Conservation (phyloP, 192 early-diverging fungal species). For the Entophlyctis luteolus region DNA sequence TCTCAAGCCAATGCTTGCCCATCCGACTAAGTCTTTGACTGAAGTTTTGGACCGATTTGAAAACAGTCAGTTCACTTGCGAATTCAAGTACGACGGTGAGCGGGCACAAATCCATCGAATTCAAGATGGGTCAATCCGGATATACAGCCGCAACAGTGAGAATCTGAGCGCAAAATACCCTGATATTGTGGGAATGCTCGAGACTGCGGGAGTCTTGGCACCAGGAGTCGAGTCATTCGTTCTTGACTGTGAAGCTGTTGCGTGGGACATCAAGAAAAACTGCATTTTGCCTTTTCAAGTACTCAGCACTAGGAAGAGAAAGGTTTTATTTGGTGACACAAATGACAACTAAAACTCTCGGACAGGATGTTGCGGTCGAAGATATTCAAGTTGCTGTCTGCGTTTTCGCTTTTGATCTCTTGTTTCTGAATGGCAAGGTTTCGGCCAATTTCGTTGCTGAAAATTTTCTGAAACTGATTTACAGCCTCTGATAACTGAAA, state of each 20-base stretch:
- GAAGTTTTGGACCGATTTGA: slow-evolving; percentile 95
- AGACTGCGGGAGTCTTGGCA: slow-evolving; percentile 59
- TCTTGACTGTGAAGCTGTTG: slow-evolving; percentile 98
- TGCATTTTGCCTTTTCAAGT: slow-evolving; percentile 96
- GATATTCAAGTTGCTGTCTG: slow-evolving; percentile 94
- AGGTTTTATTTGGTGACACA: slow-evolving; percentile 52
- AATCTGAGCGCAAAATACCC: slow-evolving; percentile 90
- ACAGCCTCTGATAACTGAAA: slow-evolving; percentile 71
- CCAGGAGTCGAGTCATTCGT: slow-evolving; percentile 77
- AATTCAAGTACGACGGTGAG: slow-evolving; percentile 98
- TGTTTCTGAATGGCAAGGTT: slow-evolving; percentile 91
- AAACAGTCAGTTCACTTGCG: slow-evolving; percentile 88
- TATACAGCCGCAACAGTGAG: slow-evolving; percentile 95
- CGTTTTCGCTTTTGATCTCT: slow-evolving; percentile 93
- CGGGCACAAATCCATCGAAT: slow-evolving; percentile 88
- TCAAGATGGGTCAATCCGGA: slow-evolving; percentile 66
- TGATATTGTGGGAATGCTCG: slow-evolving; percentile 79
- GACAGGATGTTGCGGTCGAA: slow-evolving; percentile 79
- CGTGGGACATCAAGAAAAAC: slow-evolving; percentile 85
- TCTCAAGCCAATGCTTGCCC: slow-evolving; percentile 98
- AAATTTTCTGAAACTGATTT: too few species aligned
- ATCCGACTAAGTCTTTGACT: slow-evolving; percentile 89
- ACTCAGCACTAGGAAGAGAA: slow-evolving; percentile 88
- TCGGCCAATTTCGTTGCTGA: background rate
- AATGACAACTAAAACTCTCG: too few species aligned